Evolutionary conservation across 129 eudicot genomes (phyloP).

Genomic region (Arctium lappa): DNA sequence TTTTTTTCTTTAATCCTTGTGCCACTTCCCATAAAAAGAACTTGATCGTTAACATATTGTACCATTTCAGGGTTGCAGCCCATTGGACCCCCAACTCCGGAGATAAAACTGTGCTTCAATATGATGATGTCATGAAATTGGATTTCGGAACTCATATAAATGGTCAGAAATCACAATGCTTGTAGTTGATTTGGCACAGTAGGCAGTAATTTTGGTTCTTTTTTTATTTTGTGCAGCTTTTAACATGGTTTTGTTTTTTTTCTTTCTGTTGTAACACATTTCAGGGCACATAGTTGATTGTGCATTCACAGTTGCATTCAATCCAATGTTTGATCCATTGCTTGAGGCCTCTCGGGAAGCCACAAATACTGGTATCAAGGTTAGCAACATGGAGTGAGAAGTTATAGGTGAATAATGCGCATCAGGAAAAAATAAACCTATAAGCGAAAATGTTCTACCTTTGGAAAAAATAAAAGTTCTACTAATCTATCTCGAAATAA

Average conservation of each 20-base stretch:
- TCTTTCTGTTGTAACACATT: conserved; percentile 15
- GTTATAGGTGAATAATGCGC: not conserved
- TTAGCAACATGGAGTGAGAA: conserved; percentile 19
- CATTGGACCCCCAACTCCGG: conserved; percentile 99
- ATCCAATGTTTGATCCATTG: conserved; percentile 93
- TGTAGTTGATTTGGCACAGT: not conserved
- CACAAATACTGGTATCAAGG: conserved; percentile 97
- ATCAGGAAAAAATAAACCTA: not conserved
- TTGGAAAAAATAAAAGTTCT: not conserved
- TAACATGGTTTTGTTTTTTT: not conserved
- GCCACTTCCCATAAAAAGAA: not conserved
- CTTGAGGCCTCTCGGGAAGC: conserved; percentile 99
- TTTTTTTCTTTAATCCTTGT: not conserved
- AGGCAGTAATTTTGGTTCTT: not conserved
- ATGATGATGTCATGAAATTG: conserved; percentile 98
- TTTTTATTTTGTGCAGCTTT: not conserved
- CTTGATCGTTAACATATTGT: not conserved
- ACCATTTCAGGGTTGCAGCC: conserved; percentile 87
- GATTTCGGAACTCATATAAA: conserved; percentile 98
- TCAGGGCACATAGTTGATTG: conserved; percentile 93
- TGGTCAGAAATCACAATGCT: conserved; percentile 51
- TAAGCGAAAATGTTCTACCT: not conserved
- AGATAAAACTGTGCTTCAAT: conserved; percentile 95
- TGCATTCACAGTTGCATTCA: conserved; percentile 97
- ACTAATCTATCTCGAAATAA: not conserved